Conservation (phyloP, 352 stramenopile genomes). For the Aphanomyces cochlioides region DNA sequence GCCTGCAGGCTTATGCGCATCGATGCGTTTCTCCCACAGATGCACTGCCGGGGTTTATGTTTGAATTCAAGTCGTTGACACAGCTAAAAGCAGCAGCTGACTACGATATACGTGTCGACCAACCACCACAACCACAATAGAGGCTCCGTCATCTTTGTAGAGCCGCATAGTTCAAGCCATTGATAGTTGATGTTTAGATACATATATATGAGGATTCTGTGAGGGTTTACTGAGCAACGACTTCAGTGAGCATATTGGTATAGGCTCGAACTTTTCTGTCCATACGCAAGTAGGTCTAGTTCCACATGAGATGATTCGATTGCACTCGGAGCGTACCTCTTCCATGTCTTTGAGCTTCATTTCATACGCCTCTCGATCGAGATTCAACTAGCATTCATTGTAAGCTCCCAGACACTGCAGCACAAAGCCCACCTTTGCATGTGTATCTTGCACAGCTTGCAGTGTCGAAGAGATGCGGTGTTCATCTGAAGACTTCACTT, state of each 20-base stretch:
- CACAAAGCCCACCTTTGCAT: constrained; percentile 47
- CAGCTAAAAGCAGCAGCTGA: too few species aligned
- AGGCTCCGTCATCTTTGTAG: too few species aligned
- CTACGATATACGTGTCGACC: too few species aligned
- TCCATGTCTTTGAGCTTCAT: constrained; percentile 25
- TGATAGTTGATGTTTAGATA: too few species aligned
- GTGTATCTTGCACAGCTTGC: constrained; percentile 52
- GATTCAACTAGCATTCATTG: constrained; percentile 4
- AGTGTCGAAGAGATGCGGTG: constrained; percentile 52
- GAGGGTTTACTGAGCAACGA: not conserved
- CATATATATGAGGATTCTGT: too few species aligned
- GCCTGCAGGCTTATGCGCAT: too few species aligned
- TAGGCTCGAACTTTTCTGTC: constrained; percentile 19
- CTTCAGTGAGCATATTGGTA: not conserved
- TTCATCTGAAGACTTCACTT: constrained; percentile 43
- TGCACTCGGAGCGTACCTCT: not conserved
- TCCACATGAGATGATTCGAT: not conserved
- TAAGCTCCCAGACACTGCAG: not conserved
- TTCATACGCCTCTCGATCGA: constrained; percentile 20
- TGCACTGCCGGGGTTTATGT: too few species aligned
- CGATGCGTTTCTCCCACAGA: too few species aligned
- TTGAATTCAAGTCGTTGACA: too few species aligned
- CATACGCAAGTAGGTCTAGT: constrained; percentile 20
- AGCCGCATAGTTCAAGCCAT: too few species aligned
- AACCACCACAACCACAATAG: too few species aligned